These are phyloP conservation scores for Vaccinium vitisidaea DNA, from an alignment of 148 eudicot species.

Conservation along the genomic window DNA sequence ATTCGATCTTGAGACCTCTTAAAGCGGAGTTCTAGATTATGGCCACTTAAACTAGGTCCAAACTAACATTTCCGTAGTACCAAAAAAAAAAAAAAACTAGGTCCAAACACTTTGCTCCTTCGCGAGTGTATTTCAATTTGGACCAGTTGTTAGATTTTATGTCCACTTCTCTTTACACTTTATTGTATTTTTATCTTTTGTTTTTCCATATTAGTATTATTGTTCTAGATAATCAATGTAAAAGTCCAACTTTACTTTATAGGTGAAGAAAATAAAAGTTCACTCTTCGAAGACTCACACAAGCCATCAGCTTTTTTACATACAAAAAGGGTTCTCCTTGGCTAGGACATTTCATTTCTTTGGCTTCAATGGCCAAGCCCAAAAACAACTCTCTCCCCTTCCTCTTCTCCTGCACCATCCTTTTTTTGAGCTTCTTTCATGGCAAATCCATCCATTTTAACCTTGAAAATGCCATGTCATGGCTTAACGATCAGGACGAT, in stretches of 20 bases:
- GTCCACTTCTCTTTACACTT: background rate
- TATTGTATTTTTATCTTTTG: background rate
- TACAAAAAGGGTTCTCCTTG: background rate
- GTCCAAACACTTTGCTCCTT: too few relatives aligned
- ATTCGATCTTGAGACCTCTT: background rate
- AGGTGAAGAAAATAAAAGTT: background rate
- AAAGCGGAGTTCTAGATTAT: too few relatives aligned
- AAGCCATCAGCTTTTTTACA: background rate
- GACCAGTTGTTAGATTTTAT: background rate
- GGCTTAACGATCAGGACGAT: constrained; percentile 49
- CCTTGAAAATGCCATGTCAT: constrained; percentile 33
- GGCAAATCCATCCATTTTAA: constrained; percentile 22
- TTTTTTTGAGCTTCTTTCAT: constrained; percentile 23
- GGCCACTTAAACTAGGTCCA: too few relatives aligned
- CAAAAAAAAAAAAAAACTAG: too few relatives aligned
- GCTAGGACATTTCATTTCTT: background rate
- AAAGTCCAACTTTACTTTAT: background rate
- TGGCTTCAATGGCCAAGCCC: constrained; percentile 16
- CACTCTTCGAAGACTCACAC: too few relatives aligned
- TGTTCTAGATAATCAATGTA: background rate
- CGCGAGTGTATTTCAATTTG: background rate
- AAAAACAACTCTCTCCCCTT: background rate
- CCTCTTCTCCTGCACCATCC: constrained; percentile 22
- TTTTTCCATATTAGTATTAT: background rate
- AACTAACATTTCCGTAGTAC: too few relatives aligned